Evolutionary conservation across 164 flowering plant genomes (phyloP).

Genomic region (Vitis amurensis): DNA sequence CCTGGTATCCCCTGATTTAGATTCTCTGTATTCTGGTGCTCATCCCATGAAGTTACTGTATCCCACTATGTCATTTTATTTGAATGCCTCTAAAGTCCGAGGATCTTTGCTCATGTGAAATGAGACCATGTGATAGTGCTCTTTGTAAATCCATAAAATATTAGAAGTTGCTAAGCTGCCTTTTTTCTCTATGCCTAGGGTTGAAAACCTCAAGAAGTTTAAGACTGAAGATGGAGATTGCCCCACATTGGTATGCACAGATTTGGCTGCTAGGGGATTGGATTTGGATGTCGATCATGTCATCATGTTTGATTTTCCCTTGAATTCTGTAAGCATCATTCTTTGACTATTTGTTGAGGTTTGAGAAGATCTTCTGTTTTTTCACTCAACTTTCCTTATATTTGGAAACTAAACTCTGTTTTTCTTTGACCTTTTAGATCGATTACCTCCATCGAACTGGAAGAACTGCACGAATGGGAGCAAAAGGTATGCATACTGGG

Average conservation of each 20-base stretch:
- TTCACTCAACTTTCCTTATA: neutral
- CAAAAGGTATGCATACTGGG: slow-evolving; percentile 62
- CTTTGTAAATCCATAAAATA: too few relatives aligned
- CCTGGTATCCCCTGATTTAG: too few relatives aligned
- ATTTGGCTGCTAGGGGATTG: slow-evolving; percentile 94
- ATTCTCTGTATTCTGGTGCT: too few relatives aligned
- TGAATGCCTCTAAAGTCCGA: too few relatives aligned
- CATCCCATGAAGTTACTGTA: too few relatives aligned
- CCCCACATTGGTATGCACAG: slow-evolving; percentile 97
- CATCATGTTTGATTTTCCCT: slow-evolving; percentile 95
- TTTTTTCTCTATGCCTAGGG: slow-evolving; percentile 40
- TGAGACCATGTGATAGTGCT: too few relatives aligned
- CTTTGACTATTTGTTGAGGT: neutral
- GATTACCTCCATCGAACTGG: slow-evolving; percentile 99
- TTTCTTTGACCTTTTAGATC: slow-evolving; percentile 49
- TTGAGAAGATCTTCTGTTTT: neutral
- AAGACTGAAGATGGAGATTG: slow-evolving; percentile 89
- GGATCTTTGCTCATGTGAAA: too few relatives aligned
- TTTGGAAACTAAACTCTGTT: neutral
- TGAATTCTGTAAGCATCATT: slow-evolving; percentile 65
- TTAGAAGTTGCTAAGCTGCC: neutral
- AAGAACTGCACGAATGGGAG: slow-evolving; percentile 99
- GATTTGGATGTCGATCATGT: slow-evolving; percentile 99
- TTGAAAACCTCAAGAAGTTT: slow-evolving; percentile 87
- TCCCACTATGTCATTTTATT: too few relatives aligned